These are phyloP conservation scores for Carex pumila DNA, from an alignment of 176 grass and related monocot species.

Conservation along the genomic window DNA sequence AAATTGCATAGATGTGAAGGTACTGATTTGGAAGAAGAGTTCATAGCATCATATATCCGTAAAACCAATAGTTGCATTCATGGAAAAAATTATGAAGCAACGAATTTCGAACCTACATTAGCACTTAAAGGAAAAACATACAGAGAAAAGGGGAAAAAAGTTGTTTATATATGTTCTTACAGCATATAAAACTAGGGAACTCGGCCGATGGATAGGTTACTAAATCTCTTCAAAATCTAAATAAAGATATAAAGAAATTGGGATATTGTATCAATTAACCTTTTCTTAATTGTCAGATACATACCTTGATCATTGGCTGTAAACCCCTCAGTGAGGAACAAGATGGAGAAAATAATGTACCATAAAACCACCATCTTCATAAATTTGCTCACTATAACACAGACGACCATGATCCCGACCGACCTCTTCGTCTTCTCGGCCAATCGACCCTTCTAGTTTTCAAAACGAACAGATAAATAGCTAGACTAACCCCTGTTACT, in stretches of 20 bases:
- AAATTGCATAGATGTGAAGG: neutral
- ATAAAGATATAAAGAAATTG: neutral
- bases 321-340: neutral
- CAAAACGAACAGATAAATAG: neutral
- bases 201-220: neutral
- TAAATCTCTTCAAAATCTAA: neutral
- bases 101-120: neutral
- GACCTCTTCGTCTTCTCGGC: neutral
- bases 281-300: neutral
- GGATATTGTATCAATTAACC: neutral
- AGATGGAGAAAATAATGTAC: neutral
- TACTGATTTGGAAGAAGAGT: neutral
- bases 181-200: no score
- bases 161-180: no score
- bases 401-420: neutral
- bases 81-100: neutral
- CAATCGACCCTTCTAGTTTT: neutral
- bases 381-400: neutral
- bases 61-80: neutral
- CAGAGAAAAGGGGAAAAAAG: neutral
- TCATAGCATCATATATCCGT: neutral
- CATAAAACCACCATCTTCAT: neutral
- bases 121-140: neutral
- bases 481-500: neutral
- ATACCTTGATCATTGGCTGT: neutral